These are phyloP conservation scores for Saksenaea vasiformis DNA, from an alignment of 371 early-diverging fungal genomes.

Conservation along the genomic window DNA sequence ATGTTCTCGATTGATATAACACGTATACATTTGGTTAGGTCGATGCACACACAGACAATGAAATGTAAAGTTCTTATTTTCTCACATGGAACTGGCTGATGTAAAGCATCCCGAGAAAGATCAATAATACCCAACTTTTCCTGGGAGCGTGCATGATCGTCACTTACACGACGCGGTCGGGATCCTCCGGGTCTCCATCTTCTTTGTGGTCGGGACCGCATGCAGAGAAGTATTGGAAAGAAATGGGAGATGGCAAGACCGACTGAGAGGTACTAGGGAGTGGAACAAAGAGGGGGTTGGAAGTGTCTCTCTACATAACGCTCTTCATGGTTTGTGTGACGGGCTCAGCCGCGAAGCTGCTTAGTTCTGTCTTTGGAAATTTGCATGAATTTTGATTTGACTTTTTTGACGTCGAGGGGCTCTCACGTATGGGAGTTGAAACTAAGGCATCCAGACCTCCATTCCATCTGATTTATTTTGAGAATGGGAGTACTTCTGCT, in stretches of 20 bases:
- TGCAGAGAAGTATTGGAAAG: background rate
- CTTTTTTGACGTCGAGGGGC: slow-evolving; percentile 1
- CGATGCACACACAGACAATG: background rate
- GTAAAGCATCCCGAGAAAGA: background rate
- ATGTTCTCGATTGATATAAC: background rate
- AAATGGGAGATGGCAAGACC: background rate
- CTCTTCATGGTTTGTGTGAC: background rate
- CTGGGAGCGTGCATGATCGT: background rate
- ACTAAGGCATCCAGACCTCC: background rate
- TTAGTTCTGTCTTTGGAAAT: background rate
- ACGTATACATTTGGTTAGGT: background rate
- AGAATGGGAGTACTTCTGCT: background rate
- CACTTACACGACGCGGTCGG: background rate
- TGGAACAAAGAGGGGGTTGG: background rate
- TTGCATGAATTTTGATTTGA: background rate
- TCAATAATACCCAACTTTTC: background rate
- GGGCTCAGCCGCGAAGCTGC: background rate
- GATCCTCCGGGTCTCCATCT: background rate
- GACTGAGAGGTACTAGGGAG: background rate
- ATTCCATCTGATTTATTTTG: background rate
- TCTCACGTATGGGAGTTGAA: background rate
- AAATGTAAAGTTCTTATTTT: background rate
- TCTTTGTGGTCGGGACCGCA: background rate
- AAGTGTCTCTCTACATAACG: background rate
- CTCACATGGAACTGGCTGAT: background rate